Conservation (phyloP, 164 flowering plant genomes). For the Stephania yunnanensis region DNA sequence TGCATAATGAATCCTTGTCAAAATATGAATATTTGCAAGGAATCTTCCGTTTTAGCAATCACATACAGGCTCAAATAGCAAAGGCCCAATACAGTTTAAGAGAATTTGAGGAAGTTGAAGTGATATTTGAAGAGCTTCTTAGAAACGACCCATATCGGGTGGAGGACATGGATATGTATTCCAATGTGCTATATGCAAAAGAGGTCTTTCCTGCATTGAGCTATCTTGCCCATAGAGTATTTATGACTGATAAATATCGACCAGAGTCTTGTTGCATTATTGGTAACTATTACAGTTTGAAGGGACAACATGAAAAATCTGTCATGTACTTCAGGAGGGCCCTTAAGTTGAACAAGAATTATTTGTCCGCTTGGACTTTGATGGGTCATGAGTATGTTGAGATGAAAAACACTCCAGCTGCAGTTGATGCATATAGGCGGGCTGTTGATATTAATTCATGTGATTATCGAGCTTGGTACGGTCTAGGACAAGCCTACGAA, state of each 20-base stretch:
- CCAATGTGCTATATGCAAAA: slow-evolving; percentile 96
- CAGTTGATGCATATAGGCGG: slow-evolving; percentile 86
- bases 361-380: slow-evolving; percentile 94
- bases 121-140: slow-evolving; percentile 80
- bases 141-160: slow-evolving; percentile 84
- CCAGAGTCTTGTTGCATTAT: slow-evolving; percentile 98
- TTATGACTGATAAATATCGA: slow-evolving; percentile 85
- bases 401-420: slow-evolving; percentile 94
- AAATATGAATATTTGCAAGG: slow-evolving; percentile 72
- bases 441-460: slow-evolving; percentile 92
- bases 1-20: slow-evolving; percentile 67
- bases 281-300: slow-evolving; percentile 95
- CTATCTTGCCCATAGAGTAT: slow-evolving; percentile 85
- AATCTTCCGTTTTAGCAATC: slow-evolving; percentile 68
- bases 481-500: slow-evolving; percentile 96
- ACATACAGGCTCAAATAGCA: slow-evolving; percentile 88
- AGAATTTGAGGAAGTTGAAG: slow-evolving; percentile 89
- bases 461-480: slow-evolving; percentile 99
- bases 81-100: slow-evolving; percentile 79
- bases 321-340: slow-evolving; percentile 91
- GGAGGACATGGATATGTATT: slow-evolving; percentile 95
- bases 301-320: slow-evolving; percentile 93
- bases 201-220: slow-evolving; percentile 81
- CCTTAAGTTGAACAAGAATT: slow-evolving; percentile 74
- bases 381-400: slow-evolving; percentile 99